Percentiles rank a stretch among this genome's conserved stretches.
Evolutionary conservation across 2,329 filamentous ascomycete species (phyloP).

Genomic region (Cylindrodendrum hubeiense): DNA sequence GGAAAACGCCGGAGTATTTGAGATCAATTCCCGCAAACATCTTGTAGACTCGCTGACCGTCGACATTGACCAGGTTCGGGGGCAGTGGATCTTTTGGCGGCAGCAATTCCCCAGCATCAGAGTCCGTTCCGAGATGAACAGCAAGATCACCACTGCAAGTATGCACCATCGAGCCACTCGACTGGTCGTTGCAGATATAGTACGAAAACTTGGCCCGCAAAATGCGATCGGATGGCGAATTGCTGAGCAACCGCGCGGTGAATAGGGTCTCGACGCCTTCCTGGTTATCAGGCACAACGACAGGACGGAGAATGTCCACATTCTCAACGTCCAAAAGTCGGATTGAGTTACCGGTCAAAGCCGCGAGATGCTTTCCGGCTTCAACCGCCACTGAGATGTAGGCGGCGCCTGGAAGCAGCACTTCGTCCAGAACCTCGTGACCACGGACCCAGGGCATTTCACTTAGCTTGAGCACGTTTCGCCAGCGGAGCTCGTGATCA

Average conservation of each 20-base stretch:
- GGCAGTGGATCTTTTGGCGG: constrained; percentile 13
- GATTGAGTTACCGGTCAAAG: background rate
- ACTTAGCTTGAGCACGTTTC: constrained; percentile 21
- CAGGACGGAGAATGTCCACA: constrained; percentile 24
- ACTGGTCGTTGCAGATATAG: constrained; percentile 26
- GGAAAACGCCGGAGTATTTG: constrained; percentile 25
- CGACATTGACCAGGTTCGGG: constrained; percentile 19
- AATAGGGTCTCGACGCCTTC: constrained; percentile 28
- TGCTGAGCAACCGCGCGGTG: constrained; percentile 11
- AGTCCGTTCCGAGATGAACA: constrained; percentile 12
- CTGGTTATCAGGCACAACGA: constrained; percentile 26
- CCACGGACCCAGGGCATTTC: constrained; percentile 23
- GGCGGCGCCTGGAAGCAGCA: constrained; percentile 21
- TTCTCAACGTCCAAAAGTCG: constrained; percentile 26
- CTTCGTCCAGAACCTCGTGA: constrained; percentile 20
- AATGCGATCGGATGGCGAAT: constrained; percentile 2
- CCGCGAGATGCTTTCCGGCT: constrained; percentile 21
- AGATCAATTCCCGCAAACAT: constrained; percentile 27
- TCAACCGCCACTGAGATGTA: constrained; percentile 24
- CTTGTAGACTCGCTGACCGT: constrained; percentile 20
- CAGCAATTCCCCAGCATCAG: constrained; percentile 11
- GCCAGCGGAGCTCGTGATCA: constrained; percentile 21
- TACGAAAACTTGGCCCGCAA: constrained; percentile 24
- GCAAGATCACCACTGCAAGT: constrained; percentile 24
- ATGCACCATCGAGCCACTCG: constrained; percentile 19